phyloP scores from a whole-genome alignment of 495 filamentous ascomycete species.

The Trichoderma parareesei region DNA sequence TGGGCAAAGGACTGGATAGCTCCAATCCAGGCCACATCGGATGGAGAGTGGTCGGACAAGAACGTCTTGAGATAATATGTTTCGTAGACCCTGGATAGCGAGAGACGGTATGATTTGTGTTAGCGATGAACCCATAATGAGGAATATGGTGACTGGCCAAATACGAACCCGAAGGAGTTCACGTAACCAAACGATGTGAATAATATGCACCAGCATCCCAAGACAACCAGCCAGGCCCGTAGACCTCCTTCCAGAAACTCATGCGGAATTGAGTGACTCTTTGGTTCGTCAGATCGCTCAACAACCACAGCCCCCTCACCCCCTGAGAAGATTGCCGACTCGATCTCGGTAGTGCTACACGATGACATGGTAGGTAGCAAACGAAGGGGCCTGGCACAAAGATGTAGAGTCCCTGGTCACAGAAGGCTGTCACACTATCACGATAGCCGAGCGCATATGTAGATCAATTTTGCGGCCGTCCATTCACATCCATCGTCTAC shows the following conservation, averaged over 20 bases:
- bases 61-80: slow-evolving; percentile 48
- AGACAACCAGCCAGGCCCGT: slow-evolving; percentile 27
- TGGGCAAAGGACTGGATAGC: slow-evolving; percentile 41
- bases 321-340: background rate
- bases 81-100: slow-evolving; percentile 41
- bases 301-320: background rate
- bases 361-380: slow-evolving; percentile 1
- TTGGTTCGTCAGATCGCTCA: background rate
- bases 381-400: background rate
- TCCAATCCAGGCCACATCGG: slow-evolving; percentile 56
- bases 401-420: background rate
- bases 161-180: slow-evolving; percentile 44
- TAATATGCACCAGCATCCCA: slow-evolving; percentile 23
- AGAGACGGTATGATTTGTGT: background rate
- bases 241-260: slow-evolving; percentile 26
- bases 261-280: background rate
- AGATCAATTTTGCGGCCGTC: too few relatives aligned
- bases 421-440: background rate
- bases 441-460: background rate
- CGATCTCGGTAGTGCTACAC: slow-evolving; percentile 3
- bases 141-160: background rate
- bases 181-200: slow-evolving; percentile 53
- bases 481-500: background rate
- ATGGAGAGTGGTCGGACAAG: slow-evolving; percentile 38
- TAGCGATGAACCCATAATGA: background rate